Evolutionary conservation across 495 filamentous ascomycete genomes (phyloP), one percentile per base, ranked within the genome.

Genomic region (Rostrohypoxylon terebratum): DNA sequence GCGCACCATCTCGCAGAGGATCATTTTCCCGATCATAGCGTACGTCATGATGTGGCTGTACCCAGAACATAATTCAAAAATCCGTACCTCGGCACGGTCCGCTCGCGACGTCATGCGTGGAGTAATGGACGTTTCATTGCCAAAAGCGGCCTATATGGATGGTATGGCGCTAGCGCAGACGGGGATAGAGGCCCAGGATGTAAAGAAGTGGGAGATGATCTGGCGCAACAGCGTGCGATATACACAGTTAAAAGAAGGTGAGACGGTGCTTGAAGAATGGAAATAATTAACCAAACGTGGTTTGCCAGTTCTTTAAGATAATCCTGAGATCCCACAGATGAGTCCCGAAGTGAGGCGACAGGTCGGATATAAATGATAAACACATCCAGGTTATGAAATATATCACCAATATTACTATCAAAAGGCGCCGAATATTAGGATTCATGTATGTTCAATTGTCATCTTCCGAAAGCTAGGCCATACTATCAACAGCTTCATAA

Each of bases 181-280:
- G 11, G 21, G 20, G 47, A 28, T 21, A 28, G 47, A 51, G 21
- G 47, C 47, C 21, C 20, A 51, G 23, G 47, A 51, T 28, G 21
- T 20, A 25, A 51, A 3, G 47, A 51, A 51, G 47, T 21, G 21
- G 47, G 21, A 28, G 47, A 51, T 51, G 47, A 28, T 51, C 7
- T 51, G 47, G 47, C 47, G 21, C 47, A 21, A 51, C 25, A 51
- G 47, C 25, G 47, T 51, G 47, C 47, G 47, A 2, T 51, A 51
- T 51, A 28, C 47, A 28, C 47, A 28, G 47, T 21, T 51, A 14
- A 23, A 51, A 51, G 47, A 51, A 21, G 21, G 47, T 4, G 47
- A 51, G 4, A 51, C 47, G 9, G 21, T 25, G 47, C 47, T 51
- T 3, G 28, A 51, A 21, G 47, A 51, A 0, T 51, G 47, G 47